Base-by-base conservation (phyloP, 2,329 filamentous ascomycete genomes). In the Trichoderma arundinaceum region DNA sequence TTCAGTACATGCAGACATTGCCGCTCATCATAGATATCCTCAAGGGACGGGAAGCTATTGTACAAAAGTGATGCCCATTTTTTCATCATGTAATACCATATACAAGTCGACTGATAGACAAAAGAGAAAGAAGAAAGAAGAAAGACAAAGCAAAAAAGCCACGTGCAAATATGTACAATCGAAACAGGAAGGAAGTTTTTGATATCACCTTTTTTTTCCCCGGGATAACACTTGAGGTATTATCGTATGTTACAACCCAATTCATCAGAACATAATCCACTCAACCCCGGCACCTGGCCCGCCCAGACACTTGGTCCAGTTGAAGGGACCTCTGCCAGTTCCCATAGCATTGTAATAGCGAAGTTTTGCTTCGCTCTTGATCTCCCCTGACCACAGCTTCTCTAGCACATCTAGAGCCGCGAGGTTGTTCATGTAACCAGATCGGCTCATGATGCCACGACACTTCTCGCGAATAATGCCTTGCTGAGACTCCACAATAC, bases 371-470 rank as follows among this genome's bases (percentile, higher is more conserved):
- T 78, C 76, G 49, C 79, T 78, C 66, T 77, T 73, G 70, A 74
- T 77, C 57, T 87, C 84, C 57, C 83, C 84, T 12, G 83, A 82
- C 94, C 94, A 97, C 15, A 96, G 85, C 72, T 89, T 88, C 81
- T 97, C 94, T 48, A 97, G 79, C 4, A 97, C 88, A 72, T 95
- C 91, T 32, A 97, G 83, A 7, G 91, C 92, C 7, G 91, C 90
- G 46, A 96, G 84, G 75, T 97, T 97, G 79, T 97, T 97, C 83
- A 93, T 92, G 79, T 97, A 97, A 1, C 94, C 94, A 62, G 91
- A 94, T 70, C 94, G 90, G 35, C 88, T 86, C 83, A 94, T 93
- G 70, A 97, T 94, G 74, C 94, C 92, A 51, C 89, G 84, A 78
- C 92, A 96, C 71, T 93, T 90, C 70, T 87, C 84, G 61, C 93